A percentile compares a stretch with the other conserved stretches of the same genome.
These are phyloP conservation scores for Anethum foeniculum DNA, from an alignment of 140 eudicot species.

Conservation along the genomic window DNA sequence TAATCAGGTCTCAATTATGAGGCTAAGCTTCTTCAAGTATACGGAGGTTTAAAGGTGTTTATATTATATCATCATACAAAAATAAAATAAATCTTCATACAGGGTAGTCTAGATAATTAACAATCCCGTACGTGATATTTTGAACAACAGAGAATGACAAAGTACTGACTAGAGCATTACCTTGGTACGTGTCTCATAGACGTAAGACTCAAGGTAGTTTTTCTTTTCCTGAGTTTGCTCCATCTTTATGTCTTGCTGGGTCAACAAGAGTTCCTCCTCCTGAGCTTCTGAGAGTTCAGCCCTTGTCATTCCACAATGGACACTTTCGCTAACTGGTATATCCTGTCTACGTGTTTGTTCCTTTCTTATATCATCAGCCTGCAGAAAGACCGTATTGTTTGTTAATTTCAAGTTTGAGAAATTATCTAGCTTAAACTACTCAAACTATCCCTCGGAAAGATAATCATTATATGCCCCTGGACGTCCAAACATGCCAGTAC, in stretches of 20 bases:
- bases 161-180: conserved; percentile 20
- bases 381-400: conserved; percentile 13
- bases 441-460: not conserved
- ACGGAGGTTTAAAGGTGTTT: not conserved
- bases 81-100: not conserved
- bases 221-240: conserved; percentile 93
- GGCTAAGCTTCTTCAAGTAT: conserved; percentile 3
- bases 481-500: not conserved
- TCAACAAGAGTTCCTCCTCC: conserved; percentile 52
- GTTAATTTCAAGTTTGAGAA: not conserved
- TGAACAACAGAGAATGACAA: not conserved
- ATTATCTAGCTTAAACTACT: not conserved
- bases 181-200: conserved; percentile 91
- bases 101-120: not conserved
- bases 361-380: conserved; percentile 47
- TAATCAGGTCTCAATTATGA: not conserved
- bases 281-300: conserved; percentile 52
- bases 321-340: conserved; percentile 37
- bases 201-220: conserved; percentile 79
- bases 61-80: not conserved
- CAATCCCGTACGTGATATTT: not conserved
- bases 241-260: conserved; percentile 66
- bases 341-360: conserved; percentile 39
- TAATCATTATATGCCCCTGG: not conserved
- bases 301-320: conserved; percentile 43